Percentiles rank a stretch among this genome's conserved stretches.
phyloP scores from a whole-genome alignment of 352 stramenopile species.

The Phytophthora aleatoria region DNA sequence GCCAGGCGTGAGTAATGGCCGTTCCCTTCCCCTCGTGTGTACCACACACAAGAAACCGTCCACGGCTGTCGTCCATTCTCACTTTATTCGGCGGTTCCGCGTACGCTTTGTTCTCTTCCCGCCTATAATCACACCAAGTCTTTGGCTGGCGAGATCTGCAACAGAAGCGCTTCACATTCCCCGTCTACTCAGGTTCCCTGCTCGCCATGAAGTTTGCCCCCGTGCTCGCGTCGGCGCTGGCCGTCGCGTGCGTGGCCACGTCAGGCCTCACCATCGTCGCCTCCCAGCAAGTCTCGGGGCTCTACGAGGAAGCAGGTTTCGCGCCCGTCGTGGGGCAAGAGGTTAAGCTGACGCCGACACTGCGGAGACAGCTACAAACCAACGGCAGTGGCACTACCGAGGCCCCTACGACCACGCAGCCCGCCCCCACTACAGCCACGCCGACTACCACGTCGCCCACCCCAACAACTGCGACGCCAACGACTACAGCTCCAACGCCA shows the following conservation, averaged over 20 bases:
- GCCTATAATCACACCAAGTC: conserved; percentile 15
- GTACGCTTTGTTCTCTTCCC: conserved; percentile 12
- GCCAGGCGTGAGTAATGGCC: conserved; percentile 26
- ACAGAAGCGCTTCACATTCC: conserved; percentile 12
- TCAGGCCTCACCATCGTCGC: conserved; percentile 5
- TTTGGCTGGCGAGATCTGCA: conserved; percentile 17
- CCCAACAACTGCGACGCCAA: conserved; percentile 13
- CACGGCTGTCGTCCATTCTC: conserved; percentile 20
- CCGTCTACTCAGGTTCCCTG: conserved; percentile 29
- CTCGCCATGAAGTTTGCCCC: conserved; percentile 44
- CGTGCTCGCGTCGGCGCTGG: conserved; percentile 28
- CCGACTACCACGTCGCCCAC: conserved; percentile 12
- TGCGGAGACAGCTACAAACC: conserved; percentile 31
- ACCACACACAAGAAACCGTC: conserved; percentile 8
- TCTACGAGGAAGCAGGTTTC: conserved; percentile 26
- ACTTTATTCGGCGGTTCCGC: conserved; percentile 43
- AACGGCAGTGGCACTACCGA: conserved; percentile 22
- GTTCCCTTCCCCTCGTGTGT: conserved; percentile 5
- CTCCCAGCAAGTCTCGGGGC: background rate
- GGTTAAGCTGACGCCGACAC: conserved; percentile 16
- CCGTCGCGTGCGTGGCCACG: conserved; percentile 27
- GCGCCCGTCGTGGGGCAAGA: conserved; percentile 19
- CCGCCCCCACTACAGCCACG: conserved; percentile 7
- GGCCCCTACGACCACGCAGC: conserved; percentile 2
- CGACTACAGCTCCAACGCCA: conserved; percentile 14